Percentiles rank a stretch among this genome's conserved stretches.
Evolutionary conservation across 352 stramenopile genomes (phyloP).

Genomic region (Phytophthora uliginosa): DNA sequence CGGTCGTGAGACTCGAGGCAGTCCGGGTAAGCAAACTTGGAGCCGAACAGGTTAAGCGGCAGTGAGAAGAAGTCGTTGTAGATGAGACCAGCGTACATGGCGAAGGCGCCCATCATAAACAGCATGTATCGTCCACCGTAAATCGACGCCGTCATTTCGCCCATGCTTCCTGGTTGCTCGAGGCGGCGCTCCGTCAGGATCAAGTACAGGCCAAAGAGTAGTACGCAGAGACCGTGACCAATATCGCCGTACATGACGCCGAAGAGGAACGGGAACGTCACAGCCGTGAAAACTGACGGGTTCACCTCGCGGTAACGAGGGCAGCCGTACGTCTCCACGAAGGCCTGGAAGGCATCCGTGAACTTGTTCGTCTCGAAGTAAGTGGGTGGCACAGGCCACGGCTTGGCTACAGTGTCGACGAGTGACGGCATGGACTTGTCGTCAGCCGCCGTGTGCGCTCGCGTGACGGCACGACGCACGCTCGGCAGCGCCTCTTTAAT

Average conservation of each 20-base stretch:
- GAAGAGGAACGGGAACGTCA: conserved; percentile 99
- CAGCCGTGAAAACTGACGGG: conserved; percentile 98
- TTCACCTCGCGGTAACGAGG: conserved; percentile 99
- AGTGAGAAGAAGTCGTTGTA: conserved; percentile 99
- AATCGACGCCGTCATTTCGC: conserved; percentile 94
- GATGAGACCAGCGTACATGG: conserved; percentile 98
- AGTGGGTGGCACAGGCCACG: conserved; percentile 97
- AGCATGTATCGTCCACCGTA: conserved; percentile 98
- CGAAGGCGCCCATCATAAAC: conserved; percentile 99
- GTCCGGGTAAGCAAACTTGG: conserved; percentile 94
- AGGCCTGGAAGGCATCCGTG: conserved; percentile 98
- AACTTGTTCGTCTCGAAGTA: conserved; percentile 99
- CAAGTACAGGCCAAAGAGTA: conserved; percentile 95
- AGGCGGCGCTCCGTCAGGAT: conserved; percentile 95
- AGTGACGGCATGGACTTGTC: conserved; percentile 96
- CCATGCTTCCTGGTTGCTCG: conserved; percentile 80
- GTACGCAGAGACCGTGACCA: conserved; percentile 97
- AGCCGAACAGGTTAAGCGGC: conserved; percentile 97
- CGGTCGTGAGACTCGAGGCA: conserved; percentile 67
- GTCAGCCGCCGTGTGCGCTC: conserved; percentile 91
- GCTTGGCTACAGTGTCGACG: conserved; percentile 95
- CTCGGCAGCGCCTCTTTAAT: conserved; percentile 86
- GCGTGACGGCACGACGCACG: conserved; percentile 91
- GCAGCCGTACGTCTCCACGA: conserved; percentile 99
- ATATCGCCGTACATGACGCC: conserved; percentile 99